Conservation (phyloP, 371 early-diverging fungal species). For the Mycotypha africana region DNA sequence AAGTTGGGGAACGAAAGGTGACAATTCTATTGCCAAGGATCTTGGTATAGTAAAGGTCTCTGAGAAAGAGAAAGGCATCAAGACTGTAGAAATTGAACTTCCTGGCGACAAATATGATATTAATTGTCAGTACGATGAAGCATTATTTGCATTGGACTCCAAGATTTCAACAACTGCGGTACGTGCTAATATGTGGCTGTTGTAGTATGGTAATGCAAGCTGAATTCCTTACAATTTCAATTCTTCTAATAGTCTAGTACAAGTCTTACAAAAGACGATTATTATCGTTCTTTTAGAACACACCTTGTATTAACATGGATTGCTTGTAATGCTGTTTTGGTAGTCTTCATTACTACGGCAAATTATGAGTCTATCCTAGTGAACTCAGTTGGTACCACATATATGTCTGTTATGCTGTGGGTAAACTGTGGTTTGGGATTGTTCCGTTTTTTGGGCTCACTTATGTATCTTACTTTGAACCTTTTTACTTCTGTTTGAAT, state of each 20-base stretch:
- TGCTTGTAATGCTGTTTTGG: constrained; percentile 74
- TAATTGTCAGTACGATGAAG: constrained; percentile 68
- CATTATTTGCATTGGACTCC: constrained; percentile 48
- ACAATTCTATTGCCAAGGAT: constrained; percentile 52
- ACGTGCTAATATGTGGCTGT: neutral
- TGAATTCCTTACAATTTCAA: too few species aligned
- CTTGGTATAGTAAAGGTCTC: constrained; percentile 59
- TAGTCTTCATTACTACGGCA: constrained; percentile 48
- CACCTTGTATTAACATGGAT: constrained; percentile 79
- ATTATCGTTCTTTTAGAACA: constrained; percentile 85
- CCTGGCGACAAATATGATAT: constrained; percentile 69
- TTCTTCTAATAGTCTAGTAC: constrained; percentile 1
- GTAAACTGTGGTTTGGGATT: constrained; percentile 74
- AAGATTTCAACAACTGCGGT: constrained; percentile 18
- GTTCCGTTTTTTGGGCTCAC: constrained; percentile 76
- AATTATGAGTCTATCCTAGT: constrained; percentile 26
- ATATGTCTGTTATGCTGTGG: constrained; percentile 83
- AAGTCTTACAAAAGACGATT: constrained; percentile 64
- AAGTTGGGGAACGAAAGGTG: constrained; percentile 97
- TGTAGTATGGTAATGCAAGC: too few species aligned
- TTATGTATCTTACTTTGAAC: constrained; percentile 61
- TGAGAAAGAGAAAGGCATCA: constrained; percentile 38
- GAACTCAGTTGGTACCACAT: constrained; percentile 49
- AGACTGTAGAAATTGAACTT: constrained; percentile 53
- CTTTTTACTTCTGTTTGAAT: constrained; percentile 24